phyloP scores from a whole-genome alignment of 148 eudicot genomes.

The Fagopyrum tataricum region DNA sequence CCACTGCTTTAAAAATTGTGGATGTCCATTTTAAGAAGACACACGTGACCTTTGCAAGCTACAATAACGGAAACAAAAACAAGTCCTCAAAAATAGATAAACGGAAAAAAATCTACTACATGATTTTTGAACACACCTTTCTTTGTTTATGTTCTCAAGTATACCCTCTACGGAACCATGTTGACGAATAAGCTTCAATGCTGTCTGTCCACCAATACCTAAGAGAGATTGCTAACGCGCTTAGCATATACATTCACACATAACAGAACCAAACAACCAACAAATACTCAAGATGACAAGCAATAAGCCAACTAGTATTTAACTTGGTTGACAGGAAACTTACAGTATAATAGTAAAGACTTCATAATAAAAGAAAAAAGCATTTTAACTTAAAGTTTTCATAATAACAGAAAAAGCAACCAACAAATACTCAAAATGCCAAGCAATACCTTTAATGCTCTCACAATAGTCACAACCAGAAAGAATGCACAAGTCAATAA shows the following conservation, averaged over 20 bases:
- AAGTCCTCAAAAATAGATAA: not conserved
- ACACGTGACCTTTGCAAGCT: not conserved
- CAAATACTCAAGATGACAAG: not conserved
- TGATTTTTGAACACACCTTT: not conserved
- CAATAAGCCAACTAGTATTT: not conserved
- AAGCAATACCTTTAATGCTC: constrained; percentile 67
- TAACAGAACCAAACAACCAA: not conserved
- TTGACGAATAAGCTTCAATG: constrained; percentile 90
- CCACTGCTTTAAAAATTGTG: not conserved
- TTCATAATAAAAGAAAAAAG: not conserved
- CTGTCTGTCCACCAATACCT: constrained; percentile 47
- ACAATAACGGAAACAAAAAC: not conserved
- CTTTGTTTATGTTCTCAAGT: constrained; percentile 63
- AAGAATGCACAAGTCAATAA: constrained; percentile 95
- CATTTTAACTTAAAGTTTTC: not conserved
- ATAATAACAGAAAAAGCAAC: too few relatives aligned
- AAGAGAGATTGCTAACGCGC: not conserved
- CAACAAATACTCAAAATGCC: not conserved
- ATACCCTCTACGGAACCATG: constrained; percentile 89
- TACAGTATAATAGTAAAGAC: not conserved
- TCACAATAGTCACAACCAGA: constrained; percentile 97
- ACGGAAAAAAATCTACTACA: not conserved
- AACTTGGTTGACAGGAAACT: not conserved
- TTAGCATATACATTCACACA: not conserved
- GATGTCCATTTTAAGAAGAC: not conserved